Percentiles rank a stretch among this genome's conserved stretches.
These are phyloP conservation scores for Cetradonia linearis DNA, from an alignment of 495 filamentous ascomycete genomes.

Conservation along the genomic window DNA sequence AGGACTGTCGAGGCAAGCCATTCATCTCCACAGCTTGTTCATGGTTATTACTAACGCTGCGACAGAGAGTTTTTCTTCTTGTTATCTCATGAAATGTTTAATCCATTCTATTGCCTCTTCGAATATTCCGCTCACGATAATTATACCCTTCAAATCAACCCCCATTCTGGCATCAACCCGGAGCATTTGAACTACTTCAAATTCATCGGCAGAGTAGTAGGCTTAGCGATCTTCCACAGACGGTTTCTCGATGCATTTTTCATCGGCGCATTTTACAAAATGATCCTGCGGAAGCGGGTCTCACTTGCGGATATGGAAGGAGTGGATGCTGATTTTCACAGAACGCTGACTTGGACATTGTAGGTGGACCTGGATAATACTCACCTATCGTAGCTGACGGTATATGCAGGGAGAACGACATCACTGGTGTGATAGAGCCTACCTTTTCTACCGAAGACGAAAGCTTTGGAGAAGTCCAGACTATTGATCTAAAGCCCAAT, in stretches of 20 bases:
- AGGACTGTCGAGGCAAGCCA: conserved; percentile 69
- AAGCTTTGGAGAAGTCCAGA: conserved; percentile 85
- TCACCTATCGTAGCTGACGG: conserved; percentile 21
- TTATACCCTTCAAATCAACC: conserved; percentile 99
- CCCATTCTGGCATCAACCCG: conserved; percentile 97
- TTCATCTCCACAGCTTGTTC: neutral
- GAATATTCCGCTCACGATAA: conserved; percentile 99
- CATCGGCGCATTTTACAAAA: conserved; percentile 99
- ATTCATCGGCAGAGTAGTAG: conserved; percentile 97
- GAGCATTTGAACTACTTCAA: conserved; percentile 99
- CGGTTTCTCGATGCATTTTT: conserved; percentile 98
- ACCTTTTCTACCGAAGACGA: conserved; percentile 97
- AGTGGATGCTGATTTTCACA: conserved; percentile 94
- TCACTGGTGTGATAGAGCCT: conserved; percentile 80
- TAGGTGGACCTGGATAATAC: conserved; percentile 31
- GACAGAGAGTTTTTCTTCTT: conserved; percentile 97
- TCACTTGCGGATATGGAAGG: conserved; percentile 94
- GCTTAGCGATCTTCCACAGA: conserved; percentile 95
- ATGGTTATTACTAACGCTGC: conserved; percentile 25
- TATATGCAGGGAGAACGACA: conserved; percentile 70
- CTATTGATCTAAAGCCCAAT: conserved; percentile 84
- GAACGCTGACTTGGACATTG: conserved; percentile 90
- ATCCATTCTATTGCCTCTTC: conserved; percentile 99
- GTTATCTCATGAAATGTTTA: conserved; percentile 99
- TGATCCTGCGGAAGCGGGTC: conserved; percentile 93